Percentiles rank a stretch among this genome's conserved stretches.
phyloP scores from a whole-genome alignment of 805 yeast genomes.

The Lipomyces sp. region DNA sequence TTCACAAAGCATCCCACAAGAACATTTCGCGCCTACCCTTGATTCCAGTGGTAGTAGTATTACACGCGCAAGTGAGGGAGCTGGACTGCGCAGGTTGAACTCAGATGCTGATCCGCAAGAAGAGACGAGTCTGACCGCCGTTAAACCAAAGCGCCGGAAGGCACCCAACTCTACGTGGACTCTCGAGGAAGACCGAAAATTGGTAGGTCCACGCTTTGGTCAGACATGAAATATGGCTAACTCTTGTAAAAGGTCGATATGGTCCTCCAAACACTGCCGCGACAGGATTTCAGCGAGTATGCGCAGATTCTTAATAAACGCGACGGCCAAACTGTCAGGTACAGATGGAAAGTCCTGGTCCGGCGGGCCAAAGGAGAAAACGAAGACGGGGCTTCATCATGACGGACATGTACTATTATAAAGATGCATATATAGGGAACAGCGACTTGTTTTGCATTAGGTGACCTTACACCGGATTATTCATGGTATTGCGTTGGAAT shows the following conservation, averaged over 20 bases:
- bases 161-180: slow-evolving; percentile 47
- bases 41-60: background rate
- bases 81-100: background rate
- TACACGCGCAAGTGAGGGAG: background rate
- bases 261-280: slow-evolving; percentile 44
- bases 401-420: background rate
- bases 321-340: slow-evolving; percentile 47
- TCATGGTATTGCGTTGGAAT: background rate
- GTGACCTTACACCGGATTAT: no score
- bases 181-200: slow-evolving; percentile 43
- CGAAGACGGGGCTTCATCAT: slow-evolving; percentile 9
- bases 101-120: slow-evolving; percentile 5
- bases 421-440: background rate
- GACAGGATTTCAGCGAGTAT: slow-evolving; percentile 45
- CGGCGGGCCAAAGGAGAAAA: slow-evolving; percentile 43
- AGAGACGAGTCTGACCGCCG: background rate
- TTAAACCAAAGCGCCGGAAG: slow-evolving; percentile 34
- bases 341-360: slow-evolving; percentile 46
- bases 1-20: background rate
- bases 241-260: slow-evolving; percentile 39
- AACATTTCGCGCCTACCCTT: background rate
- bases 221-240: background rate
- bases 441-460: background rate
- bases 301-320: slow-evolving; percentile 44
- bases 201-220: slow-evolving; percentile 36